Percentiles rank a stretch among this genome's conserved stretches.
These are phyloP conservation scores for Ogataea corticis DNA, from an alignment of 805 yeast species.

Conservation along the genomic window DNA sequence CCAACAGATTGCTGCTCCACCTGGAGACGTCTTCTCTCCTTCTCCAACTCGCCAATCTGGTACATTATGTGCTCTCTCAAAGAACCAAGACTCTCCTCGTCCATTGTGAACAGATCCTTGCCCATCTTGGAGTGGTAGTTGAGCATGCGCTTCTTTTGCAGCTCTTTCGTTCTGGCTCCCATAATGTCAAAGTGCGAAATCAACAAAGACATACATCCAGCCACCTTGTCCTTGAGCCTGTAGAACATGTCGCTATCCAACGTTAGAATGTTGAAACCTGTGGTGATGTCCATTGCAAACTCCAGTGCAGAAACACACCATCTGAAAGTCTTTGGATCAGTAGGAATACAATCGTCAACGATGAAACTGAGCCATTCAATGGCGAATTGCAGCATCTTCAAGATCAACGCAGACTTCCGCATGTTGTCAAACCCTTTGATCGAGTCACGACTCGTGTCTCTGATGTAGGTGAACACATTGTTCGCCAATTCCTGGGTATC, in stretches of 20 bases:
- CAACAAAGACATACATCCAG: slow-evolving; percentile 89
- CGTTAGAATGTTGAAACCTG: slow-evolving; percentile 84
- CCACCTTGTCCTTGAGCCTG: slow-evolving; percentile 74
- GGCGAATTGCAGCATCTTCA: slow-evolving; percentile 71
- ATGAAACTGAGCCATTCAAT: slow-evolving; percentile 92
- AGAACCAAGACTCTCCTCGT: slow-evolving; percentile 52
- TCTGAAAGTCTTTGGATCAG: slow-evolving; percentile 85
- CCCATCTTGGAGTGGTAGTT: slow-evolving; percentile 48
- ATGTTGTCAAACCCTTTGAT: slow-evolving; percentile 62
- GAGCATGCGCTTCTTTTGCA: slow-evolving; percentile 54
- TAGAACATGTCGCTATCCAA: slow-evolving; percentile 76
- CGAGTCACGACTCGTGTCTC: slow-evolving; percentile 79
- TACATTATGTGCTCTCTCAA: slow-evolving; percentile 69
- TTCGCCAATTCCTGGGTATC: slow-evolving; percentile 76
- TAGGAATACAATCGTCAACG: slow-evolving; percentile 92
- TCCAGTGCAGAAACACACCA: slow-evolving; percentile 97
- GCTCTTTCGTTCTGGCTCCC: slow-evolving; percentile 91
- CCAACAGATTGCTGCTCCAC: slow-evolving; percentile 64
- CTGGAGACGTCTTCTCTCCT: slow-evolving; percentile 43
- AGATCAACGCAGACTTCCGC: slow-evolving; percentile 65
- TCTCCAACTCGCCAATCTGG: slow-evolving; percentile 65
- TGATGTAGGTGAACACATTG: slow-evolving; percentile 69
- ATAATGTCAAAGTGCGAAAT: slow-evolving; percentile 96
- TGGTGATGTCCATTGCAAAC: slow-evolving; percentile 92
- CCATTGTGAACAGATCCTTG: slow-evolving; percentile 57